Evolutionary conservation across 805 yeast genomes (phyloP).

Genomic region (Saccharomycopsis fermentans): DNA sequence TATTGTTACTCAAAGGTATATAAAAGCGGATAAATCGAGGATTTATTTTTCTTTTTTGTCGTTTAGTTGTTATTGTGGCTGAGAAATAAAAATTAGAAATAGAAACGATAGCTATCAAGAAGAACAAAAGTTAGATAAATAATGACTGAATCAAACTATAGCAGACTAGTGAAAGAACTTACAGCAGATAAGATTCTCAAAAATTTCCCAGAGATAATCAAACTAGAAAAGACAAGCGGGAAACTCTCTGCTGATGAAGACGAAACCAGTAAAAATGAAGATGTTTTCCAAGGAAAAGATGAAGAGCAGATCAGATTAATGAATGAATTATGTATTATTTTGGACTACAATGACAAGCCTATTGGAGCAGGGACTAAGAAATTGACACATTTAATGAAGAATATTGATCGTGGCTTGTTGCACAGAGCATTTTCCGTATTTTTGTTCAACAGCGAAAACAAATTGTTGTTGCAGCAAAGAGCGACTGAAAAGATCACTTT

Average conservation of each 20-base stretch:
- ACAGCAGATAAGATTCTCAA: slow-evolving; percentile 39
- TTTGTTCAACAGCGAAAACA: slow-evolving; percentile 65
- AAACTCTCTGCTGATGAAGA: slow-evolving; percentile 29
- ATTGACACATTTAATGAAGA: slow-evolving; percentile 77
- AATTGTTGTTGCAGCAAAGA: slow-evolving; percentile 84
- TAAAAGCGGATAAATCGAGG: too few relatives aligned
- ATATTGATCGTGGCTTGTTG: slow-evolving; percentile 74
- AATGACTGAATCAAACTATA: slow-evolving; percentile 28
- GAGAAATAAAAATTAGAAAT: background rate
- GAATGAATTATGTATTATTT: slow-evolving; percentile 94
- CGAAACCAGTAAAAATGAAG: slow-evolving; percentile 22
- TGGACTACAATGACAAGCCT: slow-evolving; percentile 79
- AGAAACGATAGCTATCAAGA: too few relatives aligned
- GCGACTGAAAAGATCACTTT: slow-evolving; percentile 96
- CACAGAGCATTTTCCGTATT: slow-evolving; percentile 98
- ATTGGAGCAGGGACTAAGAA: slow-evolving; percentile 93
- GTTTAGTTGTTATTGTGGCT: background rate
- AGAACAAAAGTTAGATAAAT: background rate
- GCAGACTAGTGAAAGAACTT: slow-evolving; percentile 44
- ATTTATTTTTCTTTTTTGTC: too few relatives aligned
- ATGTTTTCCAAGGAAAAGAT: slow-evolving; percentile 76
- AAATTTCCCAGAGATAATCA: slow-evolving; percentile 59
- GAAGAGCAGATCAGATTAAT: slow-evolving; percentile 87
- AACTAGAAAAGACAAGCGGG: slow-evolving; percentile 51
- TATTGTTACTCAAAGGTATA: too few relatives aligned